Evolutionary conservation across 2,329 filamentous ascomycete genomes (phyloP).

Genomic region (Immersiporthe knoxdaviesiana): DNA sequence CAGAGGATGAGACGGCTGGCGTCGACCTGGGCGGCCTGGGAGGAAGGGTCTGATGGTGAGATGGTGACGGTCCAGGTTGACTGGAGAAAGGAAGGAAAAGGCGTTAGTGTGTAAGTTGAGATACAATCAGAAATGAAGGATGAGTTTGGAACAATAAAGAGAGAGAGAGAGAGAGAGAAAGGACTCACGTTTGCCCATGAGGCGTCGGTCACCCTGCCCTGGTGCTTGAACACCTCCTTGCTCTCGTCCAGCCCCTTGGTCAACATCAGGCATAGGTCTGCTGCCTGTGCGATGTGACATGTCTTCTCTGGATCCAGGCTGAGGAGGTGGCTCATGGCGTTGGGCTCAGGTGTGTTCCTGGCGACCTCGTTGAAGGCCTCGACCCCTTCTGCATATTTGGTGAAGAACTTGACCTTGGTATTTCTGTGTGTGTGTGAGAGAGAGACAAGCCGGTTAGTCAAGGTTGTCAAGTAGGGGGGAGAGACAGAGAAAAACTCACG

Average conservation of each 20-base stretch:
- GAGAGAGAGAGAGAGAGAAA: background rate
- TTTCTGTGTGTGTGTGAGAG: slow-evolving; percentile 42
- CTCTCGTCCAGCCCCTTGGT: slow-evolving; percentile 47
- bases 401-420: slow-evolving; percentile 63
- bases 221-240: slow-evolving; percentile 43
- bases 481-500: slow-evolving; percentile 25
- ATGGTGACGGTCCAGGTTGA: slow-evolving; percentile 32
- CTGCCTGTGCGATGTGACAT: slow-evolving; percentile 60
- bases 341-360: slow-evolving; percentile 50
- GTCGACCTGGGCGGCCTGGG: slow-evolving; percentile 40
- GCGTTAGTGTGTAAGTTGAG: slow-evolving; percentile 29
- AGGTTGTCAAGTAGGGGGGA: background rate
- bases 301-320: slow-evolving; percentile 59
- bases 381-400: slow-evolving; percentile 58
- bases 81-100: background rate
- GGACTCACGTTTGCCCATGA: slow-evolving; percentile 32
- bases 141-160: background rate
- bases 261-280: slow-evolving; percentile 55
- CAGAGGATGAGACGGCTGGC: slow-evolving; percentile 56
- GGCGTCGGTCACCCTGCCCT: slow-evolving; percentile 44
- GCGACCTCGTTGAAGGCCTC: slow-evolving; percentile 56
- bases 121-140: slow-evolving; percentile 17
- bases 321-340: slow-evolving; percentile 57
- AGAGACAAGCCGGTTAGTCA: background rate
- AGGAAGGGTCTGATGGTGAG: slow-evolving; percentile 14